Base-by-base conservation (phyloP, 345 rosid species). In the Erucastrum elatum region DNA sequence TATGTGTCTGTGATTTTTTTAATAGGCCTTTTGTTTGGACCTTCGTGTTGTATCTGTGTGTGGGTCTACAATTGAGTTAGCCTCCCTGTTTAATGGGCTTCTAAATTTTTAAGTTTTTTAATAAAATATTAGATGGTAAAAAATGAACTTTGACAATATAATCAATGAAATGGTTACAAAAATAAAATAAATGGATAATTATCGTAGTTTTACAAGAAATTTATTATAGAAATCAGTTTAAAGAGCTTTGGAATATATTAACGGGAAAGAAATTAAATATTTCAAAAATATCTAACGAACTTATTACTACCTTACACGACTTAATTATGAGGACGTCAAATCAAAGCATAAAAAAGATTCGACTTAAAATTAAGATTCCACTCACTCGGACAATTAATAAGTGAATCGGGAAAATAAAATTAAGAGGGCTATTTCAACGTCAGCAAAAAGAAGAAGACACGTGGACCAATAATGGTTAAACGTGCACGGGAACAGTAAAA, bases 391-490 rank as follows among this genome's bases (percentile, higher is more conserved):
- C 49, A 41, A 17, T 61, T 9, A 37, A 12, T 37, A 1, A 15
- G 7, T n/a, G 8, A 27, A 17, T 29, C 4, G 31, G 7, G 4
- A 3, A 4, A 59, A 61, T 4, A 59, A 33, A 2, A 2, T 26
- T 21, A 21, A 21, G 60, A 71, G 9, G 25, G 15, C 10, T 0
- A 53, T 15, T 53, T 10, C n/a, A 78, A 74, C 65, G 34, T 74
- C 70, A 68, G 70, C 66, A 74, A 67, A 10, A 21, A 21, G 21
- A 21, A 0, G 0, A 4, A 6, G 2, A 27, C 53, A 79, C 79
- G 77, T 79, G 87, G 78, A 75, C 84, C 84, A 81, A 68, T 81
- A 6, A 68, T 2, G 41, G 17, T n/a, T 1, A 68, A 75, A 67
- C 27, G 74, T 46, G 70, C 61, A 60, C 39, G 64, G 39, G 9